Evolutionary conservation across 805 yeast species (phyloP), one percentile per base, ranked within the genome.

Genomic region (Pichia nakasei): DNA sequence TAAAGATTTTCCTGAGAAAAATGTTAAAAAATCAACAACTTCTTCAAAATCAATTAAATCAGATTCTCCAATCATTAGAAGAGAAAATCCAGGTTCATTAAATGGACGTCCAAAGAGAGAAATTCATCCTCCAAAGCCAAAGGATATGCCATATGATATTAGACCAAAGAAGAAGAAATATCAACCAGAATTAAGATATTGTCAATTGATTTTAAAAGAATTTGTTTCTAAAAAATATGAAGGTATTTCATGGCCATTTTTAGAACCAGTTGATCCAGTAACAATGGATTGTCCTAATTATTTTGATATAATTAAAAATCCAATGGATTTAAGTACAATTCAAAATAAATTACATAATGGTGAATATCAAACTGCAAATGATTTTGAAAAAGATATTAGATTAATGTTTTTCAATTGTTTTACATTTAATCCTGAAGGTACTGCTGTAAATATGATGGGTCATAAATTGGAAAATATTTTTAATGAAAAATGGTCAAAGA

Each of bases 361-460:
- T 63, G 85, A 84, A 54, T 93, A 93, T 61, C 91, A 85, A 58
- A 80, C 81, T 44, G 93, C 88, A 18, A 95, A 85, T 48, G 89
- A 85, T 50, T 88, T 91, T 59, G 95, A 83, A 59, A 66, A 64
- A 36, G 98, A 93, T 59, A 76, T 91, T 32, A 73, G 86, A 45
- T 72, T 88, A 48, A 85, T 93, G 46, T 89, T 93, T 67, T 70
- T 75, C 49, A 91, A 93, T 65, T 91, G 97, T 66, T 93, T 86
- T 61, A 70, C 74, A 15, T 93, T 91, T 68, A 93, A 93, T 64
- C 97, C 98, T 2, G 95, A 85, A 55, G 95, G 96, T n/a, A 81
- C 95, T 5, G 95, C 95, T 39, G 98, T 93, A 32, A 87, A 89
- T 62, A 75, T 78, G 74, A 84, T 93, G 95, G 98, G 97, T 18